phyloP scores from a whole-genome alignment of 2,329 filamentous ascomycete genomes.

The Kalmusia sp. region DNA sequence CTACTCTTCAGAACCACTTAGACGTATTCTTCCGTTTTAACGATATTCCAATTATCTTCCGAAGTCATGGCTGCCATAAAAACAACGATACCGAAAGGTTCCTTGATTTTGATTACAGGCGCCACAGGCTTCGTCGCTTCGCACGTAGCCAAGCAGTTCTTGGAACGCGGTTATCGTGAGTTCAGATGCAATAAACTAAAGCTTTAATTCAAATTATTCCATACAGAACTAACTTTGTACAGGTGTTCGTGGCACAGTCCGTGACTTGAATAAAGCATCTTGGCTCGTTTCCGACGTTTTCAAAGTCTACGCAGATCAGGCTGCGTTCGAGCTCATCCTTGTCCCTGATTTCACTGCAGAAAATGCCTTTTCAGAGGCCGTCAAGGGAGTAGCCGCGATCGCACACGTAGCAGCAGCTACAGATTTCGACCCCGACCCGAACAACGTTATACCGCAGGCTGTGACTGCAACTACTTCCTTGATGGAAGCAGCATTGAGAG shows the following conservation, averaged over 20 bases:
- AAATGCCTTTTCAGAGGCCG: slow-evolving; percentile 35
- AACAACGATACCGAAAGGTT: background rate
- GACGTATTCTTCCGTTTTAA: no score
- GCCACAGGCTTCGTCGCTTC: background rate
- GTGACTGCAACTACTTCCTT: slow-evolving; percentile 42
- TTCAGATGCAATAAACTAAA: background rate
- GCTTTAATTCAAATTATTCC: background rate
- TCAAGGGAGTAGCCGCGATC: slow-evolving; percentile 49
- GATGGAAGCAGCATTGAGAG: slow-evolving; percentile 35
- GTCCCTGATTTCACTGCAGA: background rate
- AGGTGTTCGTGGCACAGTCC: background rate
- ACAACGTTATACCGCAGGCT: slow-evolving; percentile 51
- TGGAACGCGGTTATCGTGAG: background rate
- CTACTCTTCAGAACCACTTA: no score
- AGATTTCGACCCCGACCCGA: slow-evolving; percentile 48
- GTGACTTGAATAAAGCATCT: background rate
- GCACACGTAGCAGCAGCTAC: slow-evolving; percentile 52
- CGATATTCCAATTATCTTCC: no score
- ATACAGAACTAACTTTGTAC: no score
- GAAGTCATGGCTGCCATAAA: background rate
- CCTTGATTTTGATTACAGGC: background rate
- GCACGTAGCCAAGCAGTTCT: background rate
- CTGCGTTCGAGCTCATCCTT: background rate
- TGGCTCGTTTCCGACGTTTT: background rate
- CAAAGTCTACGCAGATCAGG: background rate